Base-by-base conservation (phyloP, 108 stramenopile genomes). In the Pinguiococcus pyrenoidosus region DNA sequence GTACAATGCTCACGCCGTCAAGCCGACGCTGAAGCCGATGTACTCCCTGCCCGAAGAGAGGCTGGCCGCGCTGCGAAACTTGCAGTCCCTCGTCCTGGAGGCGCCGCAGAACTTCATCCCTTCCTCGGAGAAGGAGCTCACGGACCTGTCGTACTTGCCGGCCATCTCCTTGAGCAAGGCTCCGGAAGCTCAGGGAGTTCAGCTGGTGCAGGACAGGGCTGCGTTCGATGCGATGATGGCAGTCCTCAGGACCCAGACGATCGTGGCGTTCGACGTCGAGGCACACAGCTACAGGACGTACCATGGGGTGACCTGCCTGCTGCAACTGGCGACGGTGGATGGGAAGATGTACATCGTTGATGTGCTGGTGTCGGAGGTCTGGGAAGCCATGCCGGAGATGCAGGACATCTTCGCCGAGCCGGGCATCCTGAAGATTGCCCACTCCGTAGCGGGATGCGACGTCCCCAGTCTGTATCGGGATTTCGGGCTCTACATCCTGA, bases 331-430 rank as follows among this genome's bases (percentile, higher is more conserved):
- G 0, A 60, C 55, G 54, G 57, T 59, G 18, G n/a, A 13, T 18
- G 18, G 13, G 13, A 21, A 49, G 46, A 53, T 55, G 43, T 57
- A 37, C 23, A 22, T 57, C 23, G 32, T 57, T 9, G 56, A 57
- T 17, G 46, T 53, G 21, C 56, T 57, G 13, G 56, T 53, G 41
- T 21, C 20, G 45, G 54, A 46, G 12, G 49, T 55, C 53, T 55
- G 54, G 54, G 52, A 57, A 21, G 49, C n/a, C 28, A 56, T 55
- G 55, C n/a, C n/a, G 13, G 49, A 46, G n/a, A 46, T 57, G 41
- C 45, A 46, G 28, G 54, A 13, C 1, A 13, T 53, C 21, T 57
- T 57, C 23, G 53, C 44, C n/a, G 47, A 54, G 8, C 24, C 56
- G 2, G 45, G 8, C 28, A 46, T 57, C 46, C 46, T 57, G 21